phyloP scores from a whole-genome alignment of 2,329 filamentous ascomycete species.

The Aspergillus candidus region DNA sequence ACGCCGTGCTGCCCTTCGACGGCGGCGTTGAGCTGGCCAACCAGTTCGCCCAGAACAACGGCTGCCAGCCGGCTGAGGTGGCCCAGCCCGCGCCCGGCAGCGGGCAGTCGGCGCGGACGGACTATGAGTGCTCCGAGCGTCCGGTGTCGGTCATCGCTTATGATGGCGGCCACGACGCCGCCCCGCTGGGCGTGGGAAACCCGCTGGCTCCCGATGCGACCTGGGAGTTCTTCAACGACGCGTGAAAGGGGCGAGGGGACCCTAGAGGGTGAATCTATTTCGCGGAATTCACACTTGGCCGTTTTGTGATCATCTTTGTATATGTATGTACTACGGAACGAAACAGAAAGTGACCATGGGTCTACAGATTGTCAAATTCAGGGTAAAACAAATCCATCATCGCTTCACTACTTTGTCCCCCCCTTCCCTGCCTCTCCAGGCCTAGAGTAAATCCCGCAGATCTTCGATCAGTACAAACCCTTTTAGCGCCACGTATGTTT shows the following conservation, averaged over 20 bases:
- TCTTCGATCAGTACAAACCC: too few relatives aligned
- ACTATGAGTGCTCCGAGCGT: conserved; percentile 9
- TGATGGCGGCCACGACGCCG: conserved; percentile 11
- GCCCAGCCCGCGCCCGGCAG: conserved; percentile 5
- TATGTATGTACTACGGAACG: too few relatives aligned
- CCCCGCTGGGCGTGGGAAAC: conserved; percentile 9
- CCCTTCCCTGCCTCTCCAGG: too few relatives aligned
- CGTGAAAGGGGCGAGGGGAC: not conserved
- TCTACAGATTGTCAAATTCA: too few relatives aligned
- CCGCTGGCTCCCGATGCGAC: conserved; percentile 12
- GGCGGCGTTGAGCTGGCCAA: conserved; percentile 34
- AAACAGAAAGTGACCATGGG: too few relatives aligned
- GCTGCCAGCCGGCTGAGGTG: conserved; percentile 21
- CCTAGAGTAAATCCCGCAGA: too few relatives aligned
- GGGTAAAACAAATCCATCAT: too few relatives aligned
- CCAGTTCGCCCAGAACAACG: conserved; percentile 35
- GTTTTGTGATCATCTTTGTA: too few relatives aligned
- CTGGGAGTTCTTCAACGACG: conserved; percentile 11
- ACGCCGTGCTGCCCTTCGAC: conserved; percentile 33
- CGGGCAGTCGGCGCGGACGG: conserved; percentile 4
- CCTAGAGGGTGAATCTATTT: too few relatives aligned
- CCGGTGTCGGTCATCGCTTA: conserved; percentile 13
- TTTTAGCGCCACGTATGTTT: too few relatives aligned
- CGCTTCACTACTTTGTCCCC: too few relatives aligned
- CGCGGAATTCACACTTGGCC: too few relatives aligned